phyloP scores from a whole-genome alignment of 75 land plant genomes.

The Picea glauca region DNA sequence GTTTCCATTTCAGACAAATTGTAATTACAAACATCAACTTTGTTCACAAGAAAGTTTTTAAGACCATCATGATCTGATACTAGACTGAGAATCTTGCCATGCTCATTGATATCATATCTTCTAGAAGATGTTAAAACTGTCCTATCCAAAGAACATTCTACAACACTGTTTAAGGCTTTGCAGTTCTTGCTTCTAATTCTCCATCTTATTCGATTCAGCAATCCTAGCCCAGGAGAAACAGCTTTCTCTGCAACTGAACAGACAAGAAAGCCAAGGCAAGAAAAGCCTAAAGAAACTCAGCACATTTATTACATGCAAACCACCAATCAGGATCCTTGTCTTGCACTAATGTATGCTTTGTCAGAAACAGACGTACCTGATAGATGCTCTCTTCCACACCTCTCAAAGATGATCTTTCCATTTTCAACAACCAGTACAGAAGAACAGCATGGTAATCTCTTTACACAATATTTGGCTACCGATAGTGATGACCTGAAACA shows the following conservation, averaged over 20 bases:
- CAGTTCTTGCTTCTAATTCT: not conserved
- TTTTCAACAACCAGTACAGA: slow-evolving; percentile 67
- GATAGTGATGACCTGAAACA: slow-evolving; percentile 35
- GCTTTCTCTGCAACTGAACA: not conserved
- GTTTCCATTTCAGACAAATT: not conserved
- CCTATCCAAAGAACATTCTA: not conserved
- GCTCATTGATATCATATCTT: not conserved
- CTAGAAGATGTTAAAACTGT: not conserved
- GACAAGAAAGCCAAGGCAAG: too few relatives aligned
- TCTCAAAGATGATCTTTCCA: slow-evolving; percentile 64
- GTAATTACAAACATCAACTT: not conserved
- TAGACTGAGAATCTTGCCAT: not conserved
- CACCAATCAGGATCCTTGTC: too few relatives aligned
- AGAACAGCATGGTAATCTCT: slow-evolving; percentile 53
- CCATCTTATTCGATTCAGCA: not conserved
- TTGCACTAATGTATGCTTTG: slow-evolving; percentile 10
- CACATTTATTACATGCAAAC: too few relatives aligned
- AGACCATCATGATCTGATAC: not conserved
- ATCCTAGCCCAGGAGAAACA: not conserved
- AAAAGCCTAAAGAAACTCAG: too few relatives aligned
- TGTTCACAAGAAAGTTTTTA: slow-evolving; percentile 3
- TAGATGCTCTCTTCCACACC: slow-evolving; percentile 10
- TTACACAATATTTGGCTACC: slow-evolving; percentile 71
- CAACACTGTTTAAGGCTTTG: slow-evolving; percentile 1
- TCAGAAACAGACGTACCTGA: slow-evolving; percentile 1